Evolutionary conservation across 2,329 filamentous ascomycete species (phyloP).

Genomic region (Fusarium tuaranense): DNA sequence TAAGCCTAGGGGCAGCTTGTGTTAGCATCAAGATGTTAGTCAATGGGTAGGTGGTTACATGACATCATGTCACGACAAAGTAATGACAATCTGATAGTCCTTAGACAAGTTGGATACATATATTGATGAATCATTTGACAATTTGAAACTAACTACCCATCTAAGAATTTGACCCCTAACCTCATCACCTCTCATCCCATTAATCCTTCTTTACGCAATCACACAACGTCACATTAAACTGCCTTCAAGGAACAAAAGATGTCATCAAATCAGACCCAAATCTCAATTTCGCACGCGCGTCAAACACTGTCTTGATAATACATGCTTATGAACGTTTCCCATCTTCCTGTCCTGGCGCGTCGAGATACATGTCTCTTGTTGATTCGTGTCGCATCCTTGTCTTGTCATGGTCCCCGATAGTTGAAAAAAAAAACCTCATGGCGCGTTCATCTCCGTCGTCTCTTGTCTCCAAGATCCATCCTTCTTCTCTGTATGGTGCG

Average conservation of each 20-base stretch:
- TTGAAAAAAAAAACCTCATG: conserved; percentile 26
- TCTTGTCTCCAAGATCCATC: conserved; percentile 31
- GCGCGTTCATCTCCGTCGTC: conserved; percentile 27
- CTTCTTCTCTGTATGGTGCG: conserved; percentile 27
- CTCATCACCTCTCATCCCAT: not conserved
- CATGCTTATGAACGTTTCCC: conserved; percentile 39
- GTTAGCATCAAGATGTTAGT: not conserved
- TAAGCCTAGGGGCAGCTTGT: not conserved
- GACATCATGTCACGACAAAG: not conserved
- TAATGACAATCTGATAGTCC: not conserved
- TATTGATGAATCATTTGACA: not conserved
- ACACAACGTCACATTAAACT: not conserved
- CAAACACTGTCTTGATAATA: conserved; percentile 42
- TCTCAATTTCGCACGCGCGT: conserved; percentile 32
- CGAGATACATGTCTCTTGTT: conserved; percentile 34
- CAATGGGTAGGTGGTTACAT: not conserved
- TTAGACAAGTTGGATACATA: not conserved
- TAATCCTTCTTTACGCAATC: not conserved
- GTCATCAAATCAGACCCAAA: conserved; percentile 26
- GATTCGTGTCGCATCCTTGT: conserved; percentile 31
- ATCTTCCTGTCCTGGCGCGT: conserved; percentile 30
- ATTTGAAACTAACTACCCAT: not conserved
- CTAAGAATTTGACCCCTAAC: not conserved
- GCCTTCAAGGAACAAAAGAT: not conserved
- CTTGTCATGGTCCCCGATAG: conserved; percentile 30